These are phyloP conservation scores for Cenchrus purpureus DNA, from an alignment of 176 grass and related monocot species.

Conservation along the genomic window DNA sequence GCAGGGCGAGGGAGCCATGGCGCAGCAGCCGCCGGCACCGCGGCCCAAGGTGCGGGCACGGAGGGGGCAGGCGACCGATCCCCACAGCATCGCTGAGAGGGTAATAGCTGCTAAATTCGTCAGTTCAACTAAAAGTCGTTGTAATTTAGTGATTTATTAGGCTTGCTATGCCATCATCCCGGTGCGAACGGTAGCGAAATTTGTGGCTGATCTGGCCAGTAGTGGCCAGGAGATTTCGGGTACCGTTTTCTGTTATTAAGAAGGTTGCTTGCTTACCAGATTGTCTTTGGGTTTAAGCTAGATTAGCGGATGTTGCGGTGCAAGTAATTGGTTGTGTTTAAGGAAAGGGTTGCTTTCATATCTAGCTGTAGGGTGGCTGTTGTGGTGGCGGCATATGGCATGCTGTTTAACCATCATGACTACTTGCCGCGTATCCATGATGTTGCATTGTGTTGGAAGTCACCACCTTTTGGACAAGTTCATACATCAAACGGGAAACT, in stretches of 20 bases:
- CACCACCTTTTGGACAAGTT: constrained; percentile 39
- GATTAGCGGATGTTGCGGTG: constrained; percentile 42
- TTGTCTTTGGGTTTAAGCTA: constrained; percentile 18
- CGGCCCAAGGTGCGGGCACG: constrained; percentile 83
- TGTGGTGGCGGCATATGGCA: constrained; percentile 30
- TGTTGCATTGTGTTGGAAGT: constrained; percentile 56
- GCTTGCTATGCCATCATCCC: not conserved
- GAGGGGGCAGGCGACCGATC: constrained; percentile 84
- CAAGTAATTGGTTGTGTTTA: constrained; percentile 31
- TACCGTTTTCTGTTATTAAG: not conserved
- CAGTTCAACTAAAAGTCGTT: not conserved
- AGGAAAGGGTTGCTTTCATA: constrained; percentile 36
- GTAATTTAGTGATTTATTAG: not conserved
- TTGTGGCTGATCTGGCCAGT: not conserved
- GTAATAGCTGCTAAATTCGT: constrained; percentile 36
- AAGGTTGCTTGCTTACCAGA: not conserved
- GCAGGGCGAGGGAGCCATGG: constrained; percentile 54
- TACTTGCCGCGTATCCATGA: constrained; percentile 29
- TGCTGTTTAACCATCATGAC: constrained; percentile 42
- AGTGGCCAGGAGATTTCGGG: not conserved
- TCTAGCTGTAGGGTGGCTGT: constrained; percentile 33
- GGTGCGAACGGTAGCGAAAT: not conserved
- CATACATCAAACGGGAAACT: constrained; percentile 38
- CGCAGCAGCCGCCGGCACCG: constrained; percentile 62
- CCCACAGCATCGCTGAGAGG: constrained; percentile 90